A percentile compares a stretch with the other conserved stretches of the same genome.
Conservation (phyloP, 257 asterid genomes). For the Solanum chilense region DNA sequence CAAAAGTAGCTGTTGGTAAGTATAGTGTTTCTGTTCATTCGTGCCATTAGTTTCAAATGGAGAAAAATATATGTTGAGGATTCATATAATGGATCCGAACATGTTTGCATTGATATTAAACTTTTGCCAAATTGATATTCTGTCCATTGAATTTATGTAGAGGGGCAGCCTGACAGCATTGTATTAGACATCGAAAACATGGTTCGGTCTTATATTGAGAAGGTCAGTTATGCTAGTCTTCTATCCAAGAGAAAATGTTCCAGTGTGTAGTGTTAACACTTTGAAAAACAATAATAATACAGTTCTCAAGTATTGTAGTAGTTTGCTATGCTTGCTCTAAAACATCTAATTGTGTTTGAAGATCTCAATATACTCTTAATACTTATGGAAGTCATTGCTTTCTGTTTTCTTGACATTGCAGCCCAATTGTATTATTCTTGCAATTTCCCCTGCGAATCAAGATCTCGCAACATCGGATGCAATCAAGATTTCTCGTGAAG, state of each 20-base stretch:
- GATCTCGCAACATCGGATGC: constrained; percentile 26
- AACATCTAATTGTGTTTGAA: not conserved
- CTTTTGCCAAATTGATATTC: not conserved
- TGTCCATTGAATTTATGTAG: constrained; percentile 24
- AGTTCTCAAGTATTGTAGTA: not conserved
- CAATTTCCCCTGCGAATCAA: constrained; percentile 23
- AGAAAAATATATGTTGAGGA: not conserved
- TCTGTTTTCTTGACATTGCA: not conserved
- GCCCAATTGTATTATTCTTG: constrained; percentile 22
- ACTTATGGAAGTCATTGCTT: not conserved
- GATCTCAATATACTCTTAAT: not conserved
- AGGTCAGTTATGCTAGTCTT: constrained; percentile 30
- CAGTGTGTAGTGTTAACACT: not conserved
- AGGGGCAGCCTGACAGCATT: constrained; percentile 93
- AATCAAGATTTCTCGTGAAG: constrained; percentile 23
- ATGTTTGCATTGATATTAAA: not conserved
- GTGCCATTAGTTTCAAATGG: not conserved
- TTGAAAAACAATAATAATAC: not conserved
- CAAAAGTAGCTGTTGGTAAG: constrained; percentile 98
- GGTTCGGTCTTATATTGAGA: constrained; percentile 92
- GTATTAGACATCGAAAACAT: constrained; percentile 86
- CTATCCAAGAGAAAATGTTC: not conserved
- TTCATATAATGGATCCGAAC: not conserved
- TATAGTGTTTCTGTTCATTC: not conserved
- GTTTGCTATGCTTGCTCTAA: not conserved